phyloP scores from a whole-genome alignment of 202 grass and related monocot species.

The Tripidium arundinaceum region DNA sequence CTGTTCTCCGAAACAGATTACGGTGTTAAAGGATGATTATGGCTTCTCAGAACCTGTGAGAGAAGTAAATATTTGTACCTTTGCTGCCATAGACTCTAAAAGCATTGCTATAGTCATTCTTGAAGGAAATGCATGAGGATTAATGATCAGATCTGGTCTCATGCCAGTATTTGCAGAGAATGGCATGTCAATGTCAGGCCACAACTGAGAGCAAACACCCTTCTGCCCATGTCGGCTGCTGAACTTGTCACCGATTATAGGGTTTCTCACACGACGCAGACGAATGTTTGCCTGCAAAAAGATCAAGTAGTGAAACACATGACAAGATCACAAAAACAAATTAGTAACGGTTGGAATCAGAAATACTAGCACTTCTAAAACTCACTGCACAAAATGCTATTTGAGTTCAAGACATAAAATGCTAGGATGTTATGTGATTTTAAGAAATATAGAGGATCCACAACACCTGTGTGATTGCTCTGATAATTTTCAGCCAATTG shows the following conservation, averaged over 20 bases:
- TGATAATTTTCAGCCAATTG: background rate
- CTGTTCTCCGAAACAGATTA: background rate
- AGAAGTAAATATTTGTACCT: slow-evolving; percentile 53
- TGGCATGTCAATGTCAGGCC: slow-evolving; percentile 98
- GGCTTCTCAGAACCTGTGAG: background rate
- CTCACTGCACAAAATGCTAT: slow-evolving; percentile 1
- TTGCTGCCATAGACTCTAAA: slow-evolving; percentile 91
- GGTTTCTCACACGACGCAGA: slow-evolving; percentile 73
- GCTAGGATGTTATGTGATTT: background rate
- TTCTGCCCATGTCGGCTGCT: slow-evolving; percentile 99
- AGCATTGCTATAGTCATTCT: slow-evolving; percentile 99
- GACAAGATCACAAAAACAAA: slow-evolving; percentile 15
- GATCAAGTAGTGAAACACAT: slow-evolving; percentile 15
- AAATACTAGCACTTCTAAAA: background rate
- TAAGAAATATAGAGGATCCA: background rate
- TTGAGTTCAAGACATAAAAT: background rate
- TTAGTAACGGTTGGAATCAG: background rate
- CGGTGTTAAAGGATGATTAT: slow-evolving; percentile 1
- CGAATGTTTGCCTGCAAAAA: slow-evolving; percentile 77
- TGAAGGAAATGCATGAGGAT: slow-evolving; percentile 97
- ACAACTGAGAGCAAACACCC: slow-evolving; percentile 94
- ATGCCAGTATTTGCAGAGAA: slow-evolving; percentile 96
- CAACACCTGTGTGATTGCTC: background rate
- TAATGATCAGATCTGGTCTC: slow-evolving; percentile 94
- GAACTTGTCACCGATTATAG: slow-evolving; percentile 97